These are phyloP conservation scores for Aureobasidium melanogenum DNA, from an alignment of 2,329 filamentous ascomycete genomes.

Conservation along the genomic window DNA sequence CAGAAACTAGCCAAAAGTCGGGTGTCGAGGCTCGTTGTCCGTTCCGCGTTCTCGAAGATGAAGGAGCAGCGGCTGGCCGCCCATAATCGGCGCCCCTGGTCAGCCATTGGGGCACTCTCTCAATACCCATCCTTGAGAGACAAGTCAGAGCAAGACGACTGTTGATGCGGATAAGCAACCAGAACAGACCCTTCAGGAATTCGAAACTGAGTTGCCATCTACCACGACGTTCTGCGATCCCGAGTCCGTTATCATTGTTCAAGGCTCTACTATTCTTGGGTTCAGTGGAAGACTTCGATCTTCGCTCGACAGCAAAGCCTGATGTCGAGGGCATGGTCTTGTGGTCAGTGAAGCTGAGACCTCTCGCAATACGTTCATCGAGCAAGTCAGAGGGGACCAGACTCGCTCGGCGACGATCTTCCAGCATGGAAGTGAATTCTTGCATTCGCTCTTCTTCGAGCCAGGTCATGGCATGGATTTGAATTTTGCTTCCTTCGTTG, in stretches of 20 bases:
- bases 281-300: slow-evolving; percentile 27
- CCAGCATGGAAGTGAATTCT: slow-evolving; percentile 49
- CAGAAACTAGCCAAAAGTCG: slow-evolving; percentile 45
- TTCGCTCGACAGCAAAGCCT: slow-evolving; percentile 61
- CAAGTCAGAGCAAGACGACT: slow-evolving; percentile 47
- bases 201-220: slow-evolving; percentile 69
- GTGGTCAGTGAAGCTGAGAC: slow-evolving; percentile 26
- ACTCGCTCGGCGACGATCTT: slow-evolving; percentile 28
- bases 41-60: slow-evolving; percentile 10
- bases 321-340: slow-evolving; percentile 29
- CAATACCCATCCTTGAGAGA: slow-evolving; percentile 53
- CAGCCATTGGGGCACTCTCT: slow-evolving; percentile 56
- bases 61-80: slow-evolving; percentile 18
- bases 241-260: slow-evolving; percentile 55
- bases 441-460: slow-evolving; percentile 76
- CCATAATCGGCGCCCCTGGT: slow-evolving; percentile 39
- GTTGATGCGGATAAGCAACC: slow-evolving; percentile 51
- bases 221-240: slow-evolving; percentile 67
- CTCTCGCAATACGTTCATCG: slow-evolving; percentile 31
- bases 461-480: slow-evolving; percentile 73
- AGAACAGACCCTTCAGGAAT: slow-evolving; percentile 67
- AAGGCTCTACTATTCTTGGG: slow-evolving; percentile 19
- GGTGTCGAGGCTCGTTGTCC: slow-evolving; percentile 20
- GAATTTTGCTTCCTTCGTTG: slow-evolving; percentile 75
- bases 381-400: slow-evolving; percentile 35